Evolutionary conservation across 148 eudicot genomes (phyloP).

Genomic region (Nepenthes mirabilis): DNA sequence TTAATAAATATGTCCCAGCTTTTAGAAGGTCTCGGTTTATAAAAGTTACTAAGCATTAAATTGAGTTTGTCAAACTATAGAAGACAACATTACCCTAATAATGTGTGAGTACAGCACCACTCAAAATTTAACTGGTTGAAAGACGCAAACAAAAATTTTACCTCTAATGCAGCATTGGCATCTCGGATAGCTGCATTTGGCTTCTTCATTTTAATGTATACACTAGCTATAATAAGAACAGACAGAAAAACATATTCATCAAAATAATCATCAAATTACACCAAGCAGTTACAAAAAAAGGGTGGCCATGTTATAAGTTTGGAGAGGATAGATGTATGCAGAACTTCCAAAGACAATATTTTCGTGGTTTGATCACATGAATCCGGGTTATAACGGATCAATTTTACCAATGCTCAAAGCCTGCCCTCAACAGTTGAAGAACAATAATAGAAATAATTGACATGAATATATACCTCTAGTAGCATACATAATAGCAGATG

Average conservation of each 20-base stretch:
- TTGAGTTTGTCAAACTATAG: too few species aligned
- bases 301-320: too few species aligned
- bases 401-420: background rate
- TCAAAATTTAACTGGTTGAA: background rate
- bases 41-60: too few species aligned
- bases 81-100: too few species aligned
- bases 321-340: too few species aligned
- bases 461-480: slow-evolving; percentile 52
- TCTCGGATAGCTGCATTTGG: slow-evolving; percentile 96
- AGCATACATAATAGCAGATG: slow-evolving; percentile 81
- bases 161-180: slow-evolving; percentile 85
- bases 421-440: background rate
- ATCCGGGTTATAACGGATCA: too few species aligned
- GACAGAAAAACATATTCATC: too few species aligned
- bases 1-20: too few species aligned
- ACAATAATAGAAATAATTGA: background rate
- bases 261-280: background rate
- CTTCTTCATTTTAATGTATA: slow-evolving; percentile 81
- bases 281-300: background rate
- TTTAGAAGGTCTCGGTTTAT: too few species aligned
- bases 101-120: too few species aligned
- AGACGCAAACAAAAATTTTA: slow-evolving; percentile 1
- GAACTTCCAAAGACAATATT: too few species aligned
- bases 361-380: too few species aligned
- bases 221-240: slow-evolving; percentile 39